Conservation (phyloP, 371 early-diverging fungal species). For the Gilbertella persicaria region DNA sequence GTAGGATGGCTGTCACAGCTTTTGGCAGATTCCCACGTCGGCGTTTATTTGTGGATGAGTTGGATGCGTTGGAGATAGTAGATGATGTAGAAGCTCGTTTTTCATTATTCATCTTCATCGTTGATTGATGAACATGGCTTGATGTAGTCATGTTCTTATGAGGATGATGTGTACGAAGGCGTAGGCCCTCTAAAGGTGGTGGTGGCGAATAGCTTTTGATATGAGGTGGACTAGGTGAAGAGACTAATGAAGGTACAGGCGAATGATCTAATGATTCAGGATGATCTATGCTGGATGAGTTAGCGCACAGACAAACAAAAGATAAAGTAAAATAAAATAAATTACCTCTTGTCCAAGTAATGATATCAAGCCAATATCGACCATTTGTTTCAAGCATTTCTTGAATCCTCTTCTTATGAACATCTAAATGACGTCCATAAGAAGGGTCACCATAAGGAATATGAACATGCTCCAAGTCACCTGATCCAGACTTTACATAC, state of each 20-base stretch:
- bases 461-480: slow-evolving; percentile 36
- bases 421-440: slow-evolving; percentile 26
- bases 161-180: neutral
- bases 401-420: slow-evolving; percentile 31
- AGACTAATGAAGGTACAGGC: slow-evolving; percentile 35
- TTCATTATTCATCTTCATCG: slow-evolving; percentile 7
- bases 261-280: slow-evolving; percentile 31
- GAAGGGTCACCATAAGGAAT: slow-evolving; percentile 33
- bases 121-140: slow-evolving; percentile 1
- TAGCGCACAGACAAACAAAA: slow-evolving; percentile 11
- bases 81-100: too few species aligned
- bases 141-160: slow-evolving; percentile 1
- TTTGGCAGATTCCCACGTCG: slow-evolving; percentile 67
- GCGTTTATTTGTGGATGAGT: slow-evolving; percentile 29
- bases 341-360: slow-evolving; percentile 32
- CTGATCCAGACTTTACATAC: slow-evolving; percentile 34
- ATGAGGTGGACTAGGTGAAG: slow-evolving; percentile 33
- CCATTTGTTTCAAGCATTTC: slow-evolving; percentile 39
- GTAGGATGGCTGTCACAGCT: slow-evolving; percentile 64
- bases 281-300: slow-evolving; percentile 20
- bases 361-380: slow-evolving; percentile 36
- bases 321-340: neutral
- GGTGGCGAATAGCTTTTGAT: slow-evolving; percentile 1
- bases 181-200: neutral
- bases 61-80: slow-evolving; percentile 4